These are phyloP conservation scores for Colletotrichum sojae DNA, from an alignment of 2,329 filamentous ascomycete species.

Conservation along the genomic window DNA sequence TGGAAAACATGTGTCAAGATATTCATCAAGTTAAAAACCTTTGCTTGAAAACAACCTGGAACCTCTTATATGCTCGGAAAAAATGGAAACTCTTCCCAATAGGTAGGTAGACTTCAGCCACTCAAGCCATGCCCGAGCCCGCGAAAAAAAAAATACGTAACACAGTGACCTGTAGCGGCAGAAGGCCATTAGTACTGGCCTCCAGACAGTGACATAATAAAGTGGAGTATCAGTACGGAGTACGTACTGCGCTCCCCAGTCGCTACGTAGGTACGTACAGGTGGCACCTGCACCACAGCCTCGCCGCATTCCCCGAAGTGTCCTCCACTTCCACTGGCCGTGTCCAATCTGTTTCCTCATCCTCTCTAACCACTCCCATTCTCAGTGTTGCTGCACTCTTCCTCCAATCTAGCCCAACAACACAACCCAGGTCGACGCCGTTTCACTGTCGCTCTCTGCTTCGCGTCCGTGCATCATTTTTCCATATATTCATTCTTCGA, in stretches of 20 bases:
- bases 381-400: background rate
- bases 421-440: background rate
- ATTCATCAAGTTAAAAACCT: too few relatives aligned
- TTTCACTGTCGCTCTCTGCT: slow-evolving; percentile 1
- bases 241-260: background rate
- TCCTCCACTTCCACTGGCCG: slow-evolving; percentile 5
- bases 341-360: slow-evolving; percentile 6
- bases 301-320: slow-evolving; percentile 37
- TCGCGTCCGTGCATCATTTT: background rate
- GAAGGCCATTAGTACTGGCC: too few relatives aligned
- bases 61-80: too few relatives aligned
- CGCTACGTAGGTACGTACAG: slow-evolving; percentile 5
- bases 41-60: too few relatives aligned
- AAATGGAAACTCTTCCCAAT: too few relatives aligned
- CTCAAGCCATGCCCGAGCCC: too few relatives aligned
- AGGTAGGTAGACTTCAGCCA: too few relatives aligned
- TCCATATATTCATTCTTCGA: slow-evolving; percentile 36
- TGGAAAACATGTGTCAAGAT: too few relatives aligned
- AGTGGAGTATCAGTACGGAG: slow-evolving; percentile 1
- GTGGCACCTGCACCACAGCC: slow-evolving; percentile 23
- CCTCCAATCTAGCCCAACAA: slow-evolving; percentile 9
- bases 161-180: too few relatives aligned
- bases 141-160: too few relatives aligned
- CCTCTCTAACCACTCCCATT: slow-evolving; percentile 2
- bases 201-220: slow-evolving; percentile 28